Percentiles rank a stretch among this genome's conserved stretches.
Evolutionary conservation across 2,329 filamentous ascomycete genomes (phyloP).

Genomic region (Ramichloridium luteum): DNA sequence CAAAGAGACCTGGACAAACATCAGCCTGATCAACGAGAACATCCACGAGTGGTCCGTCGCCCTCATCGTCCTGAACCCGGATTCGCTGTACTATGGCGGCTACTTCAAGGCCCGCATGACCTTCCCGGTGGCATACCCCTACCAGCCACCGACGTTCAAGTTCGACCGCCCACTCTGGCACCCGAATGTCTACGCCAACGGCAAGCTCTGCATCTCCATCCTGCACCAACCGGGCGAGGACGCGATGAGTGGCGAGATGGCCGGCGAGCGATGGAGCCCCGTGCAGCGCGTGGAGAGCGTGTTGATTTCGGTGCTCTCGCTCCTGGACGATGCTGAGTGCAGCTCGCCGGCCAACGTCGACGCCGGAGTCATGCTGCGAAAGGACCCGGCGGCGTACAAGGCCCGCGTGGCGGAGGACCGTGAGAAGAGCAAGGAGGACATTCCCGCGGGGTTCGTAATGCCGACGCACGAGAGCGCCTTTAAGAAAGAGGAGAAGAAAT

Average conservation of each 20-base stretch:
- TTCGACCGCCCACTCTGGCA: constrained; percentile 74
- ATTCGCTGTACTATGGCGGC: constrained; percentile 82
- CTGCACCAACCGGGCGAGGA: constrained; percentile 87
- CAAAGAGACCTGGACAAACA: constrained; percentile 88
- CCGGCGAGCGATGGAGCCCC: constrained; percentile 87
- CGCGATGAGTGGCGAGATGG: constrained; percentile 77
- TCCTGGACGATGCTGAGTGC: constrained; percentile 89
- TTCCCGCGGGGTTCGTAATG: constrained; percentile 70
- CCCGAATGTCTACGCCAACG: constrained; percentile 86
- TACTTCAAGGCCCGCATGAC: constrained; percentile 87
- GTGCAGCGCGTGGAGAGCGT: constrained; percentile 91
- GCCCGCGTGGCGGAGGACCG: constrained; percentile 56
- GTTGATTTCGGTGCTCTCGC: constrained; percentile 77
- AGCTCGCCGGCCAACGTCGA: constrained; percentile 92
- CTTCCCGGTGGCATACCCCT: constrained; percentile 83
- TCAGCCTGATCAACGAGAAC: constrained; percentile 73
- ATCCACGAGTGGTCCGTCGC: constrained; percentile 80
- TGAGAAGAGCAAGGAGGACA: constrained; percentile 61
- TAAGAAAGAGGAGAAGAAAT: constrained; percentile 41
- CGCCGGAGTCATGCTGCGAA: constrained; percentile 73
- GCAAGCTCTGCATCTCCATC: constrained; percentile 90
- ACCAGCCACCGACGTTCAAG: constrained; percentile 76
- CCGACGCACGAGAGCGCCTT: constrained; percentile 57
- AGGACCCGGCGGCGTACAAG: constrained; percentile 58
- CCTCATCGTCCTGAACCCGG: constrained; percentile 83